Evolutionary conservation across 352 stramenopile species (phyloP).

Genomic region (Globisporangium nunn): DNA sequence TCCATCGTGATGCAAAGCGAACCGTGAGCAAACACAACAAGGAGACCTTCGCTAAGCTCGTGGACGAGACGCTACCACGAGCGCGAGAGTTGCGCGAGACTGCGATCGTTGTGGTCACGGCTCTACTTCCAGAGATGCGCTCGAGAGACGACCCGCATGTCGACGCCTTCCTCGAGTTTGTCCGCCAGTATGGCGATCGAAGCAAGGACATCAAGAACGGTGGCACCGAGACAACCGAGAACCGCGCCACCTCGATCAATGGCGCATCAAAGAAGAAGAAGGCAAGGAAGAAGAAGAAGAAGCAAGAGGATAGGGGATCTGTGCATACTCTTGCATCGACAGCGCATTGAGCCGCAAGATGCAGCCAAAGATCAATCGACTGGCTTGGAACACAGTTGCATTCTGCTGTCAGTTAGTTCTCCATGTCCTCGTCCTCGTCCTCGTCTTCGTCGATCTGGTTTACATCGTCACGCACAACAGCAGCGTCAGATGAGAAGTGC

Average conservation of each 20-base stretch:
- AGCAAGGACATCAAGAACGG: background rate
- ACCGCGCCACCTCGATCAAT: background rate
- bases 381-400: background rate
- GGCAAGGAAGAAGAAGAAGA: constrained; percentile 1
- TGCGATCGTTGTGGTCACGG: constrained; percentile 9
- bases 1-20: background rate
- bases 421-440: constrained; percentile 39
- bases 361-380: background rate
- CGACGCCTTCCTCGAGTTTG: constrained; percentile 6
- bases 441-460: constrained; percentile 32
- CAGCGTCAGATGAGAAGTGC: background rate
- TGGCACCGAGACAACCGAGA: background rate
- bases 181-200: background rate
- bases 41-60: constrained; percentile 5
- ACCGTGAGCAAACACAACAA: background rate
- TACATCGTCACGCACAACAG: background rate
- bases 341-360: background rate
- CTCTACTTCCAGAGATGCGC: constrained; percentile 21
- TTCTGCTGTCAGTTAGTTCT: constrained; percentile 11
- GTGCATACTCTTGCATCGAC: background rate
- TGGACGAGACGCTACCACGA: constrained; percentile 12
- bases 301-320: background rate
- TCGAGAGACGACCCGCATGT: constrained; percentile 15
- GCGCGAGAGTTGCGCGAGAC: constrained; percentile 2
- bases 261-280: constrained; percentile 1